Base-by-base conservation (phyloP, 225 moss, liverwort and hornwort species). In the Climacium dendroides region DNA sequence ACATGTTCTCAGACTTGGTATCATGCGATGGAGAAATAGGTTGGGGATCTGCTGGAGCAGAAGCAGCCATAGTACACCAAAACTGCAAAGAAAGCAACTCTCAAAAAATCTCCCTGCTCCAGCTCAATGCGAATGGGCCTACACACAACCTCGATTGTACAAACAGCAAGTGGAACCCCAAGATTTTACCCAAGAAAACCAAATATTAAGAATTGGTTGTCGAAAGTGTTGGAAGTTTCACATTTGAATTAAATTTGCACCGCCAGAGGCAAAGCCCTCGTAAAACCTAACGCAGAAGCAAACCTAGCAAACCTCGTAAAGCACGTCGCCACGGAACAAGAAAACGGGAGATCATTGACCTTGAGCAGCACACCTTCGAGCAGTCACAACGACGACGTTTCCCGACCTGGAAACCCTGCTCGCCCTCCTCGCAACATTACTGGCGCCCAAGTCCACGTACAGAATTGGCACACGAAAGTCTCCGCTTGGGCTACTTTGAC, bases 1-100 rank as follows among this genome's bases (percentile, higher is more conserved):
- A 97, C 96, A 96, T 96, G 87, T 90, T 95, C 86, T 96, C 96
- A 89, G 96, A 92, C 89, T 94, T 90, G 20, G 91, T 89, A 85
- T 96, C 95, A 94, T 94, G 94, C 85, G 90, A 90, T 65, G 93
- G 90, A 74, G 92, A 93, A 80, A 94, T 92, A 63, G 90, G 92
- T 91, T 91, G 89, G 9, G 93, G 93, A 90, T 93, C 90, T 91
- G 92, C 92, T 26, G 94, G 91, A 80, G 94, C 93, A 88, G 92
- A 91, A 94, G 90, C 97, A 90, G 97, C 97, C 97, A 98, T 98
- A 87, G 86, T 95, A 73, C 89, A 52, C 28, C 85, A 66, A 78
- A 54, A 32, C 88, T 87, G 85, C 79, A 85, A 78, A 87, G 52
- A 79, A 74, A 74, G 62, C 64, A 34, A 19, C 18, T 34, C 64